Evolutionary conservation across 768 basidiomycete genomes (phyloP), one percentile per base, ranked within the genome.

Genomic region (Lactifluus piperatus): DNA sequence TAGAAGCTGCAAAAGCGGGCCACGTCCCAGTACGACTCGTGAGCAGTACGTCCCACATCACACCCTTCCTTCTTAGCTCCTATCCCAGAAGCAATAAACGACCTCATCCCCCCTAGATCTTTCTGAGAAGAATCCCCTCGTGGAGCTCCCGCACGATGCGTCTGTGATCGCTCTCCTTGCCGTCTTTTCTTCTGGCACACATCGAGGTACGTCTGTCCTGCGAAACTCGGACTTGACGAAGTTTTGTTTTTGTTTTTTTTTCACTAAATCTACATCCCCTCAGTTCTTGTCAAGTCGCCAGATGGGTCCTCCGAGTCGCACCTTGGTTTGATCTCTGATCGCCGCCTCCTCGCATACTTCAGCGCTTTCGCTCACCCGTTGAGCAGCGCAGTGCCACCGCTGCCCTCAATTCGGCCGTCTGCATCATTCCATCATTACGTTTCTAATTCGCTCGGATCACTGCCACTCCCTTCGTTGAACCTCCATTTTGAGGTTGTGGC

Each of bases 51-150:
- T 72, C 22, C 34, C 71, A 24, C 13, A 2, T 9, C 34, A 27
- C 24, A 46, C 5, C 48, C 18, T n/a, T n/a, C 10, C 34, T 52
- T 61, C 45, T 65, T 61, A 53, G 53, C 34, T 47, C 6, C 6
- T 11, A 13, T 41, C 10, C 9, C 24, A 6, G 29, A 27, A 36
- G n/a, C 13, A n/a, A 5, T 57, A 10, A n/a, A 54, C 46, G 41
- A 26, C 6, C 3, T 18, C 18, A 3, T n/a, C n/a, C n/a, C n/a
- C 24, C 29, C 13, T 30, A 92, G 90, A 92, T 70, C 75, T 91
- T 34, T 91, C 90, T 13, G 86, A 90, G 71, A 92, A 92, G 76
- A 91, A 92, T 61, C 84, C 86, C 9, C 75, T 91, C 30, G 79
- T 86, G 54, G 75, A 74, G 22, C 69, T 90, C 7, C 77, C 84